Percentiles rank a stretch among this genome's conserved stretches.
Conservation (phyloP, 1,139 yeast genomes). For the Yamadazyma mexicana region DNA sequence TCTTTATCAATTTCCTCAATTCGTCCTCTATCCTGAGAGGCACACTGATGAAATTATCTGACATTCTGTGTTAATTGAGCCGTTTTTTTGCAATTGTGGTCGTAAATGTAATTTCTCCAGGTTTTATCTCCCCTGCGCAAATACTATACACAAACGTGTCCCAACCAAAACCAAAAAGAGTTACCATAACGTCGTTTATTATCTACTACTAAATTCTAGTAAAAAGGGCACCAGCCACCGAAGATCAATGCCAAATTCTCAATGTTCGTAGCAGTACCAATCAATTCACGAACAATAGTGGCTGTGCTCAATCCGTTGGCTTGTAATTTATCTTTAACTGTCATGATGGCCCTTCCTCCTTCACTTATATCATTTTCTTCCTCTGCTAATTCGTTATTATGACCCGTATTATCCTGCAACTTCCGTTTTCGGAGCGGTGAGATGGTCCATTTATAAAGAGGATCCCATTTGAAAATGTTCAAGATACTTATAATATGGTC, state of each 20-base stretch:
- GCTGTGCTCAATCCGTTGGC: slow-evolving; percentile 75
- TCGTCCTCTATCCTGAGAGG: slow-evolving; percentile 25
- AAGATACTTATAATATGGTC: slow-evolving; percentile 78
- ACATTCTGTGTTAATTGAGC: background rate
- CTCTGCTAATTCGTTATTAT: slow-evolving; percentile 17
- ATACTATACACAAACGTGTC: background rate
- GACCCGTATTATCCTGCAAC: slow-evolving; percentile 43
- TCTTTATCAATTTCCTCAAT: slow-evolving; percentile 17
- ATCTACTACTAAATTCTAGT: slow-evolving; percentile 24
- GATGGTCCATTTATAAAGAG: slow-evolving; percentile 85
- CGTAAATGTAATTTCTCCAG: too few species aligned
- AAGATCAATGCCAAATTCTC: slow-evolving; percentile 73
- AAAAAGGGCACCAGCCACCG: slow-evolving; percentile 78
- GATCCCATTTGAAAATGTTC: slow-evolving; percentile 89
- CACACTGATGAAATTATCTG: slow-evolving; percentile 16
- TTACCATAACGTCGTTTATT: background rate
- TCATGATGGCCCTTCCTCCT: slow-evolving; percentile 74
- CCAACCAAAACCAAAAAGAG: too few species aligned
- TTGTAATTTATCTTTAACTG: slow-evolving; percentile 67
- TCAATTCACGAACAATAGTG: slow-evolving; percentile 78
- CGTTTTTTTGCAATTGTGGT: background rate
- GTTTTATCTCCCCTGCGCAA: too few species aligned
- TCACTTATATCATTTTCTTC: slow-evolving; percentile 62
- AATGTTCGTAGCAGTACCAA: slow-evolving; percentile 71
- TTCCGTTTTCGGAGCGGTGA: slow-evolving; percentile 66